Base-by-base conservation (phyloP, 495 filamentous ascomycete species). In the Aspergillus heteromorphus region DNA sequence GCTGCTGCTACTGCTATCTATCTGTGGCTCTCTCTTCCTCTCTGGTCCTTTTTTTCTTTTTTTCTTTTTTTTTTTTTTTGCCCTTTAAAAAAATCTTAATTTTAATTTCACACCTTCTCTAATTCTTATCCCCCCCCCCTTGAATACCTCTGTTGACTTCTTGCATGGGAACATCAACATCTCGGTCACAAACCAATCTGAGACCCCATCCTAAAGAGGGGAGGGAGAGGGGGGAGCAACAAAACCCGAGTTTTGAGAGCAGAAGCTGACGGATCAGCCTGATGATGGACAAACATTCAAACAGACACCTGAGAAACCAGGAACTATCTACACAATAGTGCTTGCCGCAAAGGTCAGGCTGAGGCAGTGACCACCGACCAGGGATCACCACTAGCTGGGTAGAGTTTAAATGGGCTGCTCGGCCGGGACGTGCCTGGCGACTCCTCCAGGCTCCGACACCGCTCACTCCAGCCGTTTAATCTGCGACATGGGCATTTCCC, bases 31-130 rank as follows among this genome's bases (percentile, higher is more conserved):
- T 45, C 41, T 19, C 16, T 45, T 45, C 40, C 16, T 49, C 27
- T n/a, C 7, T 49, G 11, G 16, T 34, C 38, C 11, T 3, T 17
- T 21, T 40, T 53, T 42, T 47, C 50, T 21, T 41, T 53, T 53
- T 49, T 56, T 51, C 30, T 14, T 48, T 47, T 45, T n/a, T 18
- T 13, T 38, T 42, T 7, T 52, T n/a, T 55, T 14, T 43, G n/a
- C 41, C 21, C 6, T 19, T 4, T 45, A 27, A 27, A 27, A 27
- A 27, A 27, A 27, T 27, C 23, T 27, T 27, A 27, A 27, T 27
- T 27, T 27, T 27, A 27, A 4, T 27, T 27, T 27, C 23, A 27
- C 23, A 38, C 13, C 2, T 38, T n/a, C 11, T 38, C n/a, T 14
- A n/a, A n/a, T 38, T 38, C 11, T 4, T 14, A 14, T 1, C 13